phyloP scores from a whole-genome alignment of 345 rosid species.

The Barbarea vulgaris region DNA sequence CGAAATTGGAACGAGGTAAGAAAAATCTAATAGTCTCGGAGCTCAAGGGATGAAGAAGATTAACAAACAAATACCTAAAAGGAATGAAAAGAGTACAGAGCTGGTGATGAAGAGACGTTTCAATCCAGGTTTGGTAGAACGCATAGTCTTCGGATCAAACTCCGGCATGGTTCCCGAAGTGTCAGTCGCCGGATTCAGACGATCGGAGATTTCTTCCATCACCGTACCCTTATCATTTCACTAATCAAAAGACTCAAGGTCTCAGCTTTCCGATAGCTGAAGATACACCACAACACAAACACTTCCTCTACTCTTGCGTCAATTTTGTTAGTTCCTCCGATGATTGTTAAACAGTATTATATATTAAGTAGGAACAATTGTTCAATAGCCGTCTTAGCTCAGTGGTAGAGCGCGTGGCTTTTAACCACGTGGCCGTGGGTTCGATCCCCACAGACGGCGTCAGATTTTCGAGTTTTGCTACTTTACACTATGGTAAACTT shows the following conservation, averaged over 20 bases:
- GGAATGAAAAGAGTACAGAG: conserved; percentile 71
- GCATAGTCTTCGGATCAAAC: conserved; percentile 57
- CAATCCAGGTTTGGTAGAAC: conserved; percentile 66
- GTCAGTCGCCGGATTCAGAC: conserved; percentile 24
- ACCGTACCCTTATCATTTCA: too few species aligned
- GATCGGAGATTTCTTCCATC: conserved; percentile 57
- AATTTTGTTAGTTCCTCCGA: neutral
- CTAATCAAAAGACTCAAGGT: too few species aligned
- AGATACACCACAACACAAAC: conserved; percentile 48
- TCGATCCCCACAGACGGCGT: conserved; percentile 44
- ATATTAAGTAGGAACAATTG: rapidly evolving
- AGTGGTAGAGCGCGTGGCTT: conserved; percentile 55
- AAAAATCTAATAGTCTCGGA: neutral
- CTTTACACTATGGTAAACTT: too few species aligned
- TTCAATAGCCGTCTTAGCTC: conserved; percentile 40
- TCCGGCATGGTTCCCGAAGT: conserved; percentile 32
- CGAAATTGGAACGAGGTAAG: neutral
- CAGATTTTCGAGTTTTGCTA: rapidly evolving
- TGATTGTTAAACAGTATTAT: rapidly evolving
- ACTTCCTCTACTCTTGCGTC: conserved; percentile 51
- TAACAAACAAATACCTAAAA: conserved; percentile 50
- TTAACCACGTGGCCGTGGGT: conserved; percentile 46
- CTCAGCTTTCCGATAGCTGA: conserved; percentile 24
- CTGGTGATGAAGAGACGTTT: conserved; percentile 79
- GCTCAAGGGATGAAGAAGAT: neutral